Evolutionary conservation across 345 rosid species (phyloP).

Genomic region (Eucalyptus cloeziana): DNA sequence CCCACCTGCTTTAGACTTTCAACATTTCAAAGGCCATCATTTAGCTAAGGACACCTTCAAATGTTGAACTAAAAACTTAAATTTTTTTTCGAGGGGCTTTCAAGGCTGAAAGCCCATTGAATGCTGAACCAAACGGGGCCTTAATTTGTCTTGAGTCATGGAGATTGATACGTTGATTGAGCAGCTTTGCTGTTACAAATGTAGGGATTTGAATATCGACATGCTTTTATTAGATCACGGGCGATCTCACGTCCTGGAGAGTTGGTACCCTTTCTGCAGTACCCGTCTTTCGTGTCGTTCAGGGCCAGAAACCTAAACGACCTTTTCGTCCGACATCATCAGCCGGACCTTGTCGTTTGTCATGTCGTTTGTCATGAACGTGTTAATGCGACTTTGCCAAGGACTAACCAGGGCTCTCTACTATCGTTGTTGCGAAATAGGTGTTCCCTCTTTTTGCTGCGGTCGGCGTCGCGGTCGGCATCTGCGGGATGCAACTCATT

Average conservation of each 20-base stretch:
- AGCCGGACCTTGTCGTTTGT: background rate
- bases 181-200: background rate
- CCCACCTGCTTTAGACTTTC: too few relatives aligned
- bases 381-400: background rate
- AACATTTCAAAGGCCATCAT: too few relatives aligned
- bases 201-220: background rate
- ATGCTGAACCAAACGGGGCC: too few relatives aligned
- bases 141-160: background rate
- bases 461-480: conserved; percentile 44
- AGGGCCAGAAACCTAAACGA: background rate
- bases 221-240: background rate
- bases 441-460: conserved; percentile 51
- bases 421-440: background rate
- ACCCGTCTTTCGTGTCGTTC: background rate
- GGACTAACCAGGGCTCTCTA: background rate
- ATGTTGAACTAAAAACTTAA: too few relatives aligned
- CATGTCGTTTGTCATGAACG: background rate
- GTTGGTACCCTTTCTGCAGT: background rate
- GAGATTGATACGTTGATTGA: background rate
- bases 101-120: too few relatives aligned
- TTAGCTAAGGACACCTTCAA: too few relatives aligned
- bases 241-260: background rate
- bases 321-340: background rate
- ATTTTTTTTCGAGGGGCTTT: too few relatives aligned
- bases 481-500: conserved; percentile 40